phyloP scores from a whole-genome alignment of 257 asterid genomes.

The Agastache rugosa region DNA sequence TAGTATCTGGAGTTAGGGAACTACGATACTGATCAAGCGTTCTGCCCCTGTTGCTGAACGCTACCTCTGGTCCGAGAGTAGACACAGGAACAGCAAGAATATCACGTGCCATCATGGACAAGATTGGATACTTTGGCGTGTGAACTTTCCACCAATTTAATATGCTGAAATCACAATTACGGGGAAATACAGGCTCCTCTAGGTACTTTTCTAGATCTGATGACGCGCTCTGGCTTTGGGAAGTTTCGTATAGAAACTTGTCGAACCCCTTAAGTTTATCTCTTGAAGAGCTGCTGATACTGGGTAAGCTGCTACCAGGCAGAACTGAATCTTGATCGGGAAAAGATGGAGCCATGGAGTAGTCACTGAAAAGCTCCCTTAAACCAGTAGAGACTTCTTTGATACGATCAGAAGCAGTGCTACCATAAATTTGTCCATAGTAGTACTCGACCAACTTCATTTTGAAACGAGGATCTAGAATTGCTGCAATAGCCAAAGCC shows the following conservation, averaged over 20 bases:
- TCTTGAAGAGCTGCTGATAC: conserved; percentile 57
- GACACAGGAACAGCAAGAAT: conserved; percentile 80
- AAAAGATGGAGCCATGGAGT: conserved; percentile 59
- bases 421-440: conserved; percentile 69
- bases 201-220: conserved; percentile 91
- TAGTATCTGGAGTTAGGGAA: conserved; percentile 67
- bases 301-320: conserved; percentile 51
- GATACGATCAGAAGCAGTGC: conserved; percentile 60
- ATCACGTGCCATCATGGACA: conserved; percentile 97
- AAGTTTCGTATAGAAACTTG: conserved; percentile 80
- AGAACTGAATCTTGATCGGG: conserved; percentile 54
- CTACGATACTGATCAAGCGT: conserved; percentile 68
- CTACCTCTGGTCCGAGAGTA: conserved; percentile 73
- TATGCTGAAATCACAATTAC: conserved; percentile 79
- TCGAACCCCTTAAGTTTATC: conserved; percentile 93
- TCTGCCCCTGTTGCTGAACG: conserved; percentile 68
- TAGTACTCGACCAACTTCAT: conserved; percentile 92
- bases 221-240: conserved; percentile 63
- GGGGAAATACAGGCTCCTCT: conserved; percentile 92
- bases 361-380: conserved; percentile 77
- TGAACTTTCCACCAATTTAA: conserved; percentile 99
- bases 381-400: conserved; percentile 68
- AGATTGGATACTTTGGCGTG: conserved; percentile 91
- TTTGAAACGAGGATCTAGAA: conserved; percentile 93
- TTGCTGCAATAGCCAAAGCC: conserved; percentile 76